Percentiles rank a stretch among this genome's conserved stretches.
Conservation (phyloP, 768 basidiomycete species). For the Coprinopsis cinerea region DNA sequence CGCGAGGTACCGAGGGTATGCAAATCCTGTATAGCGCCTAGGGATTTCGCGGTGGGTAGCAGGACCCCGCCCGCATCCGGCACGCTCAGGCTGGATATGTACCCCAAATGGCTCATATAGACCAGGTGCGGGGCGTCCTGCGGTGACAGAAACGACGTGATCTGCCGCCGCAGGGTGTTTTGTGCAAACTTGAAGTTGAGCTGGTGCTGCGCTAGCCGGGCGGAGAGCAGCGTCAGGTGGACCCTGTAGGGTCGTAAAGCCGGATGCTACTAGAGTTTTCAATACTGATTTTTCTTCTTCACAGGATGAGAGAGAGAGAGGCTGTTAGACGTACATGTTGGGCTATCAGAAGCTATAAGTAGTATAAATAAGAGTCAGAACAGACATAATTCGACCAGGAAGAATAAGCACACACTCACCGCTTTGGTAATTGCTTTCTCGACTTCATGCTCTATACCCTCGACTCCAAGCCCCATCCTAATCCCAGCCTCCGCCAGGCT, state of each 20-base stretch:
- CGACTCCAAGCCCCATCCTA: conserved; percentile 42
- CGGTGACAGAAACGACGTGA: conserved; percentile 36
- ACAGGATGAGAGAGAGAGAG: neutral
- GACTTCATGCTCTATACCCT: conserved; percentile 54
- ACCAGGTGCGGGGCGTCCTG: conserved; percentile 46
- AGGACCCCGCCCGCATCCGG: conserved; percentile 26
- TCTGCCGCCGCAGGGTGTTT: conserved; percentile 48
- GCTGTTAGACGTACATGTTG: conserved; percentile 45
- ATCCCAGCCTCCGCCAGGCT: conserved; percentile 66
- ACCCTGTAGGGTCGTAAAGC: conserved; percentile 55
- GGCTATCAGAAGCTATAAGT: conserved; percentile 41
- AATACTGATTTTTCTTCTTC: conserved; percentile 7
- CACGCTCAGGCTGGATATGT: conserved; percentile 35
- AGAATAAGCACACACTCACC: conserved; percentile 36
- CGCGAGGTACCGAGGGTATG: conserved; percentile 20
- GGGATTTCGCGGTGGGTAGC: conserved; percentile 25
- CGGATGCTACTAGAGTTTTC: conserved; percentile 42
- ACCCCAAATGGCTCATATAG: conserved; percentile 51
- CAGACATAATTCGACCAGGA: neutral
- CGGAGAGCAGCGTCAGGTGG: conserved; percentile 55
- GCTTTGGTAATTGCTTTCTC: conserved; percentile 67
- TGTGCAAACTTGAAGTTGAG: conserved; percentile 55
- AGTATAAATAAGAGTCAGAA: conserved; percentile 3
- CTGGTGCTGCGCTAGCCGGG: conserved; percentile 48
- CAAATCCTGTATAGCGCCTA: conserved; percentile 31